phyloP scores from a whole-genome alignment of 805 yeast species.

The Candida gorgasii region DNA sequence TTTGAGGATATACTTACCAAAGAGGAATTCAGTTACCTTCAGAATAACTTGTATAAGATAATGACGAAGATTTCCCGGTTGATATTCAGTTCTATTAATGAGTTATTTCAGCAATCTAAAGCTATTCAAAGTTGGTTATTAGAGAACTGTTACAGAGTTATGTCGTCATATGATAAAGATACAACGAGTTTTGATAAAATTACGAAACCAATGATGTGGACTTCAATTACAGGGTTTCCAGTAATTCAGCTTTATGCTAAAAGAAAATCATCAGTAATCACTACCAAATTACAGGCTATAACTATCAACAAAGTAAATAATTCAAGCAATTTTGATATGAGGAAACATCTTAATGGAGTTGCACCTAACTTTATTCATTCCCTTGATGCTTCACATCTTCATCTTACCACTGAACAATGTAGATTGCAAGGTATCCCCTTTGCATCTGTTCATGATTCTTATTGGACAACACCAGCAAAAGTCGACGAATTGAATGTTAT shows the following conservation, averaged over 20 bases:
- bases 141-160: conserved; percentile 30
- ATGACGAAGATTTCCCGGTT: conserved; percentile 21
- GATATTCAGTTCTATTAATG: conserved; percentile 27
- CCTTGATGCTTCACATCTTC: conserved; percentile 40
- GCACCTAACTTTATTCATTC: conserved; percentile 48
- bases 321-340: background rate
- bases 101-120: conserved; percentile 34
- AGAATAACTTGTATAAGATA: conserved; percentile 2
- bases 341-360: conserved; percentile 36
- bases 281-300: background rate
- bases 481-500: conserved; percentile 27
- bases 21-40: conserved; percentile 7
- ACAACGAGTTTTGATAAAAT: conserved; percentile 5
- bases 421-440: conserved; percentile 24
- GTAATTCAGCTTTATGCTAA: conserved; percentile 37
- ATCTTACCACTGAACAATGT: conserved; percentile 34
- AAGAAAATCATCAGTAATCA: background rate
- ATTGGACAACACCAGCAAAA: conserved; percentile 41
- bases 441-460: conserved; percentile 43
- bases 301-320: background rate
- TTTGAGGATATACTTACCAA: background rate
- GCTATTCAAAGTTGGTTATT: conserved; percentile 38
- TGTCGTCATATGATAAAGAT: conserved; percentile 4
- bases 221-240: conserved; percentile 41
- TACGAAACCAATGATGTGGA: conserved; percentile 44